A percentile compares a stretch with the other conserved stretches of the same genome.
phyloP scores from a whole-genome alignment of 1,139 yeast genomes.

The Sugiyamaella xylanicola region DNA sequence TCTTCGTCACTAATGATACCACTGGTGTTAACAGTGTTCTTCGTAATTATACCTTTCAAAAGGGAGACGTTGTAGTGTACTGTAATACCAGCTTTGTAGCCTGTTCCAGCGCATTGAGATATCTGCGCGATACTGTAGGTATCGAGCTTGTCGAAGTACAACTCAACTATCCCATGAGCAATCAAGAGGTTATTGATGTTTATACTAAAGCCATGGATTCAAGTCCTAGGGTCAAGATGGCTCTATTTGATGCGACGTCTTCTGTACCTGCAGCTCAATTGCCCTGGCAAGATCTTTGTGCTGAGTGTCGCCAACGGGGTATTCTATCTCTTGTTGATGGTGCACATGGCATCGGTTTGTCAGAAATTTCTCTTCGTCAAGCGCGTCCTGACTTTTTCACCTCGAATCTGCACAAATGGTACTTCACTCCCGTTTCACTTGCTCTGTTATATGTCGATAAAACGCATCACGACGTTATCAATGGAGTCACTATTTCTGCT shows the following conservation, averaged over 20 bases:
- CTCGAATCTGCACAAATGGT: slow-evolving; percentile 73
- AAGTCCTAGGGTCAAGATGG: slow-evolving; percentile 44
- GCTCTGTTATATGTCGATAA: slow-evolving; percentile 63
- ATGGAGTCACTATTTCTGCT: slow-evolving; percentile 53
- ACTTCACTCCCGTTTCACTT: slow-evolving; percentile 58
- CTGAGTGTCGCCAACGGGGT: slow-evolving; percentile 51
- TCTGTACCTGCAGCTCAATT: slow-evolving; percentile 65
- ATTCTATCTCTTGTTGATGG: slow-evolving; percentile 67
- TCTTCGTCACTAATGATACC: slow-evolving; percentile 61
- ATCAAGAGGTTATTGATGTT: slow-evolving; percentile 50
- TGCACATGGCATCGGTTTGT: slow-evolving; percentile 67
- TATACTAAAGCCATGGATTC: slow-evolving; percentile 44
- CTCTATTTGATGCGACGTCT: slow-evolving; percentile 61
- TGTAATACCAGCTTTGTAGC: slow-evolving; percentile 61
- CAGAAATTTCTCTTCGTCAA: slow-evolving; percentile 50
- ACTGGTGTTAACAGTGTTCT: slow-evolving; percentile 61
- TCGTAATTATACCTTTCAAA: slow-evolving; percentile 54
- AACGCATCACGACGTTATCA: slow-evolving; percentile 53
- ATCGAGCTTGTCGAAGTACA: slow-evolving; percentile 51
- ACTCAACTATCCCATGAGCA: slow-evolving; percentile 53
- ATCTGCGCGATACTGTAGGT: slow-evolving; percentile 49
- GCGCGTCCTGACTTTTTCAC: slow-evolving; percentile 63
- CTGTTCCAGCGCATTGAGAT: slow-evolving; percentile 56
- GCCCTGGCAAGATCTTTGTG: slow-evolving; percentile 56
- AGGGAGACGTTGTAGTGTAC: slow-evolving; percentile 58